Base-by-base conservation (phyloP, 2,329 filamentous ascomycete genomes). In the Beauveria varroae region DNA sequence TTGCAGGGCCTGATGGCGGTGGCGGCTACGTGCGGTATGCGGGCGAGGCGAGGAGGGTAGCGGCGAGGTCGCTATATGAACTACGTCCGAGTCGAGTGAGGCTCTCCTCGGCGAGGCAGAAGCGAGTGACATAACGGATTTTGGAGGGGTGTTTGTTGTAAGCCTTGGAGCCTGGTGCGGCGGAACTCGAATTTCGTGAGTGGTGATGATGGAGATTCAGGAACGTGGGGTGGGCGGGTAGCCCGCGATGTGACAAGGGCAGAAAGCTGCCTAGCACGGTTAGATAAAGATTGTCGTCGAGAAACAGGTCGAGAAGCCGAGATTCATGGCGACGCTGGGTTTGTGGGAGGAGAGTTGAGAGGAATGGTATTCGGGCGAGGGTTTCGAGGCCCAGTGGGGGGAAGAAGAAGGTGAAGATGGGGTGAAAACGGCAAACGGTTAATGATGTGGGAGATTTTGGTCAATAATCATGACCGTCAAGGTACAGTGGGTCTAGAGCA, bases 81-180 rank as follows among this genome's bases (percentile, higher is more conserved):
- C 22, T 7, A 50, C 24, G 24, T 61, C 51, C 3, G 43, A 28
- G 43, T 61, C 59, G 46, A 56, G 20, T 18, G 52, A 56, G 34
- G 52, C 51, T 44, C 59, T 49, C 30, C 51, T 40, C 30, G 59
- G 44, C 52, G 59, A 61, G 52, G 52, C 59, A 56, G 59, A 56
- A 56, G 59, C 52, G 24, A 61, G 34, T 9, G 59, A 44, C 59
- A 61, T 61, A 37, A 37, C 22, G 6, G 46, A 18, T 12, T 12
- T 34, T 12, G 12, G 37, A 20, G 43, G 16, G 16, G 28, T 18
- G 30, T 14, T 9, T 10, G 40, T 37, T 37, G 34, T 37, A n/a
- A n/a, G 37, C 49, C 41, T 52, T 18, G 57, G n/a, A 53, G 49
- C 57, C 57, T 60, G 49, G 47, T 52, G 49, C n/a, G 18, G 41